Base-by-base conservation (phyloP, 2,329 filamentous ascomycete genomes). In the Trichoderma harzianum region DNA sequence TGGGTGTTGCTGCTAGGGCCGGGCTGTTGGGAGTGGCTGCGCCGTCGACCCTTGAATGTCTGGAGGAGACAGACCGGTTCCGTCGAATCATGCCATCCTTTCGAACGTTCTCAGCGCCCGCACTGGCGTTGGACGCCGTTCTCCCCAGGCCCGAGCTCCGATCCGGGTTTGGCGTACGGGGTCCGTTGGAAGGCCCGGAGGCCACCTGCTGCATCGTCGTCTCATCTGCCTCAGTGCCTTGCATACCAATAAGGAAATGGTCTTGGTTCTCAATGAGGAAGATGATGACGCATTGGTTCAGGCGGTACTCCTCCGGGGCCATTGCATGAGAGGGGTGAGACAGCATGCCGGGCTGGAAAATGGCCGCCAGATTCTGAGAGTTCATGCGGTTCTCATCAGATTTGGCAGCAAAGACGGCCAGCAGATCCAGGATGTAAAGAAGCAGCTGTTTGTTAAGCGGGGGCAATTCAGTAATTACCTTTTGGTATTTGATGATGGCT, bases 191-290 rank as follows among this genome's bases (percentile, higher is more conserved):
- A 3, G 92, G 92, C 71, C 92, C 93, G 78, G 95, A 91, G 74
- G 90, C 86, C 57, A 91, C 87, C 76, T 89, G 87, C 76, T 88
- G 84, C 76, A 88, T 87, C 1, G 89, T 91, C 78, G 88, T 91
- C 79, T 97, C 93, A 79, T 98, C 95, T n/a, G 95, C 93, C n/a
- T 90, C 95, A n/a, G 95, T 98, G 58, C 96, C 96, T 79, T 94
- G 93, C 96, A 99, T 99, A 70, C 96, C 96, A 75, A 99, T 97
- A 75, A 99, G 85, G 85, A 99, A 99, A 81, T 97, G 93, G 78
- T 99, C 96, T 80, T 99, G 96, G 78, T 99, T 97, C 79, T 98
- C 95, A 75, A 99, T 99, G 76, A 99, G 84, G 81, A 99, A 99
- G 65, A 99, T 97, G 74, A 99, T 88, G 24, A 99, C 95, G 77